Percentiles rank a stretch among this genome's conserved stretches.
Conservation (phyloP, 2,329 filamentous ascomycete genomes). For the Fonsecaea multimorphosa region DNA sequence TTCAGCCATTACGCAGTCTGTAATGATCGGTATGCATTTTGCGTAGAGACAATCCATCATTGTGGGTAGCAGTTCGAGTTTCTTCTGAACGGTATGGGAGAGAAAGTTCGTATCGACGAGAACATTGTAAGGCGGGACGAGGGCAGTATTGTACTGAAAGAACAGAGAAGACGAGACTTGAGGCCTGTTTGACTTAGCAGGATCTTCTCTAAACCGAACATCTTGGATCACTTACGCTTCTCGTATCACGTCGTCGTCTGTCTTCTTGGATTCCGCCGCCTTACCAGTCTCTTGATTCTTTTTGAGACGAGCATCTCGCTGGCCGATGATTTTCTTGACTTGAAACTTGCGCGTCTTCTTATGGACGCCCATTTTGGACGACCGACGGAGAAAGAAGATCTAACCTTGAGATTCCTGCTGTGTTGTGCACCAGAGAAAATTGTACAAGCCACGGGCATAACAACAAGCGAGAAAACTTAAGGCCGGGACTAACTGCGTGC, state of each 20-base stretch:
- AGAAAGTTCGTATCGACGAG: slow-evolving; percentile 91
- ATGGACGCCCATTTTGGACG: slow-evolving; percentile 74
- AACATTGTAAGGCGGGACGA: slow-evolving; percentile 81
- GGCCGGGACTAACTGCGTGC: slow-evolving; percentile 26
- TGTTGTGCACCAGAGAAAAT: slow-evolving; percentile 22
- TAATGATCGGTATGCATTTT: slow-evolving; percentile 88
- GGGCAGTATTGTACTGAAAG: slow-evolving; percentile 85
- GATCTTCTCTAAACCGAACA: neutral
- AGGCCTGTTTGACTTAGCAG: slow-evolving; percentile 54
- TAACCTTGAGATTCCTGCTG: neutral
- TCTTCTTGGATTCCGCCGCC: slow-evolving; percentile 60
- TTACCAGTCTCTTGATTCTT: slow-evolving; percentile 76
- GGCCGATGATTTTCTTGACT: slow-evolving; percentile 82
- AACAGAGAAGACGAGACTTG: slow-evolving; percentile 84
- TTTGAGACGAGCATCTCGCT: slow-evolving; percentile 80
- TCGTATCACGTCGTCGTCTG: slow-evolving; percentile 69
- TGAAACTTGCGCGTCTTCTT: slow-evolving; percentile 91
- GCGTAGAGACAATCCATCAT: slow-evolving; percentile 96
- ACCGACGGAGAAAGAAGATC: neutral
- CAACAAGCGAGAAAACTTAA: slow-evolving; percentile 14
- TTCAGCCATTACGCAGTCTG: slow-evolving; percentile 80
- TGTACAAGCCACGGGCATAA: slow-evolving; percentile 25
- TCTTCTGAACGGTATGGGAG: slow-evolving; percentile 86
- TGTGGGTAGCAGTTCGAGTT: slow-evolving; percentile 82
- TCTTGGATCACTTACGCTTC: slow-evolving; percentile 63